These are phyloP conservation scores for Diplosphaera chodatii DNA, from an alignment of 139 green algal species.

Conservation along the genomic window DNA sequence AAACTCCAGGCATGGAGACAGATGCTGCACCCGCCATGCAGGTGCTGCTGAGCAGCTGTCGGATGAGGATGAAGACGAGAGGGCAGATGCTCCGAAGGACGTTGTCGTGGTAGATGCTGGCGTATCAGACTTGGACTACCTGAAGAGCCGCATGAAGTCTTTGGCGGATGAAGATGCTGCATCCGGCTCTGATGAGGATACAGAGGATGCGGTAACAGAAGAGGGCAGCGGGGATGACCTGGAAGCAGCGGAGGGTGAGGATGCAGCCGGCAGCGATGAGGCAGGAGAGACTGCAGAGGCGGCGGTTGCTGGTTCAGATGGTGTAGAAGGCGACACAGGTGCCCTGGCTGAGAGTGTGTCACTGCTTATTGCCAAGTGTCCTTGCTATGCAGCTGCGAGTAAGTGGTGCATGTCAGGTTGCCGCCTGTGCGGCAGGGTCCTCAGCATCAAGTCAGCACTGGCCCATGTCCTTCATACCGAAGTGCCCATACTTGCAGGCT, in stretches of 20 bases:
- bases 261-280: slow-evolving; percentile 10
- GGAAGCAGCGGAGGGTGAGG: slow-evolving; percentile 7
- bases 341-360: background rate
- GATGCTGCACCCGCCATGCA: too few species aligned
- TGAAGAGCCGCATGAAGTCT: slow-evolving; percentile 61
- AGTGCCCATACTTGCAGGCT: too few species aligned
- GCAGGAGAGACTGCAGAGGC: slow-evolving; percentile 5
- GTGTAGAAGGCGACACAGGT: background rate
- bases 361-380: too few species aligned
- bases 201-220: background rate
- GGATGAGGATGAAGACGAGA: slow-evolving; percentile 14
- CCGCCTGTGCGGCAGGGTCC: too few species aligned
- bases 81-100: slow-evolving; percentile 12
- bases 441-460: too few species aligned
- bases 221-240: slow-evolving; percentile 21
- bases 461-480: too few species aligned
- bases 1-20: too few species aligned
- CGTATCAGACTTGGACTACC: slow-evolving; percentile 84
- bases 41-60: background rate
- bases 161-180: slow-evolving; percentile 45
- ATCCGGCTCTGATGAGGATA: slow-evolving; percentile 2
- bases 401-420: too few species aligned
- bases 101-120: slow-evolving; percentile 31
- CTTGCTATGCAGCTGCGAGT: too few species aligned
- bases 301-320: slow-evolving; percentile 5